These are phyloP conservation scores for Boechera retrofracta DNA, from an alignment of 345 rosid genomes.

Conservation along the genomic window DNA sequence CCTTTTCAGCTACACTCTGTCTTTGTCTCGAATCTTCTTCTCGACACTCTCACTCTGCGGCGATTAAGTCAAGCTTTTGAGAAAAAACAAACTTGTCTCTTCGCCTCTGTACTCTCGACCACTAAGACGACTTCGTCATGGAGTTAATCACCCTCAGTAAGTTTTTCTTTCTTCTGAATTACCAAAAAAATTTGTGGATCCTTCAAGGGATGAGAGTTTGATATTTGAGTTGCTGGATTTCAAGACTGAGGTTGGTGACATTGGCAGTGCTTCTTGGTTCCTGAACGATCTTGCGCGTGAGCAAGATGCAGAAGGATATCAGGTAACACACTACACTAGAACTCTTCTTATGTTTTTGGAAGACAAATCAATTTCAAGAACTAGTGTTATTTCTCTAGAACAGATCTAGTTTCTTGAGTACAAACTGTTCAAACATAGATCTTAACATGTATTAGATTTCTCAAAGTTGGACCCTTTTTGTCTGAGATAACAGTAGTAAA, in stretches of 20 bases:
- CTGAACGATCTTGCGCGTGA: conserved; percentile 73
- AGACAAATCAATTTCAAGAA: not conserved
- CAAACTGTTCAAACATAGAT: not conserved
- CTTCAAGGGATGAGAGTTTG: conserved; percentile 85
- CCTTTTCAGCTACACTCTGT: too few relatives aligned
- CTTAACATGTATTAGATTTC: not conserved
- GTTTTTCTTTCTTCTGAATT: too few relatives aligned
- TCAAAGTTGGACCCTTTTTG: not conserved
- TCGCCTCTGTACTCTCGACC: too few relatives aligned
- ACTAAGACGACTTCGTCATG: too few relatives aligned
- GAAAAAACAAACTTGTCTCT: too few relatives aligned
- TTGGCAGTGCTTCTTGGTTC: conserved; percentile 75
- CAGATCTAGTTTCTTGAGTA: not conserved
- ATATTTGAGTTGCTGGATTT: conserved; percentile 76
- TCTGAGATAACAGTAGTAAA: not conserved
- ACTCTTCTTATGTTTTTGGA: not conserved
- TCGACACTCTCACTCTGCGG: too few relatives aligned
- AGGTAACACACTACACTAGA: conserved; percentile 50
- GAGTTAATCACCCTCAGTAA: too few relatives aligned
- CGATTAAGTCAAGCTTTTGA: too few relatives aligned
- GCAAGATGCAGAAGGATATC: conserved; percentile 72
- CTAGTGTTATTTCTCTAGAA: not conserved
- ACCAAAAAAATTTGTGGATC: conserved; percentile 57
- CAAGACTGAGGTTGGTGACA: conserved; percentile 66
- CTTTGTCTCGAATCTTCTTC: too few relatives aligned